Percentiles rank a stretch among this genome's conserved stretches.
phyloP scores from a whole-genome alignment of 1,139 yeast species.

The Suhomyces bribrorum region DNA sequence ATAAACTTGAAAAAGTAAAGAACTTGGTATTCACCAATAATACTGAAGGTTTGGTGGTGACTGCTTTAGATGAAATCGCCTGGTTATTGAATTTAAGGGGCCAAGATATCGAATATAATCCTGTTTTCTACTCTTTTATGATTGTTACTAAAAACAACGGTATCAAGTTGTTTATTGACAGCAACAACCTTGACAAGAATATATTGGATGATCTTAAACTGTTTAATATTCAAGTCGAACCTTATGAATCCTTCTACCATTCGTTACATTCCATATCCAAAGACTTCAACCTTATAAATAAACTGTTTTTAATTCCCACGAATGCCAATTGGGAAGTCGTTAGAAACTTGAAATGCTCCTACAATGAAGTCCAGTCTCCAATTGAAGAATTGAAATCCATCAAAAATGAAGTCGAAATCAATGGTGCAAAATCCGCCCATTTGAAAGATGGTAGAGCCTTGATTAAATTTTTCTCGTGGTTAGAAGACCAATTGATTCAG shows the following conservation, averaged over 20 bases:
- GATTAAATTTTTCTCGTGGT: slow-evolving; percentile 80
- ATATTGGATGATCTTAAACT: slow-evolving; percentile 28
- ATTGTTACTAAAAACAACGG: slow-evolving; percentile 52
- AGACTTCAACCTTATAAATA: slow-evolving; percentile 37
- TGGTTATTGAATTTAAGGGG: slow-evolving; percentile 93
- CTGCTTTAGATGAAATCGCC: slow-evolving; percentile 87
- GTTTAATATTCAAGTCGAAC: slow-evolving; percentile 47
- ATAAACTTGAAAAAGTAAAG: slow-evolving; percentile 50
- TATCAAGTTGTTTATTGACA: slow-evolving; percentile 62
- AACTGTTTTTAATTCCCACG: slow-evolving; percentile 60
- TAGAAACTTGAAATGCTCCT: slow-evolving; percentile 46
- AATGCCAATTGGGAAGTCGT: slow-evolving; percentile 83
- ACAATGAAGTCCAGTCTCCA: slow-evolving; percentile 53
- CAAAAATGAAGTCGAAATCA: slow-evolving; percentile 71
- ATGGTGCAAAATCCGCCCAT: slow-evolving; percentile 79
- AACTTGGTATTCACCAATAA: slow-evolving; percentile 43
- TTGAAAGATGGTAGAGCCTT: slow-evolving; percentile 86
- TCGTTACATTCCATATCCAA: slow-evolving; percentile 48
- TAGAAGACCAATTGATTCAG: slow-evolving; percentile 61
- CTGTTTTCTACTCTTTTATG: slow-evolving; percentile 84
- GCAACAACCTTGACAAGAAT: slow-evolving; percentile 18
- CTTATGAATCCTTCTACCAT: slow-evolving; percentile 59
- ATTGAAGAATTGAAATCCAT: slow-evolving; percentile 75
- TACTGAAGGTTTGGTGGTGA: slow-evolving; percentile 54
- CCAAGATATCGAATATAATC: slow-evolving; percentile 79